These are phyloP conservation scores for Pichia insulana DNA, from an alignment of 805 yeast species.

Conservation along the genomic window DNA sequence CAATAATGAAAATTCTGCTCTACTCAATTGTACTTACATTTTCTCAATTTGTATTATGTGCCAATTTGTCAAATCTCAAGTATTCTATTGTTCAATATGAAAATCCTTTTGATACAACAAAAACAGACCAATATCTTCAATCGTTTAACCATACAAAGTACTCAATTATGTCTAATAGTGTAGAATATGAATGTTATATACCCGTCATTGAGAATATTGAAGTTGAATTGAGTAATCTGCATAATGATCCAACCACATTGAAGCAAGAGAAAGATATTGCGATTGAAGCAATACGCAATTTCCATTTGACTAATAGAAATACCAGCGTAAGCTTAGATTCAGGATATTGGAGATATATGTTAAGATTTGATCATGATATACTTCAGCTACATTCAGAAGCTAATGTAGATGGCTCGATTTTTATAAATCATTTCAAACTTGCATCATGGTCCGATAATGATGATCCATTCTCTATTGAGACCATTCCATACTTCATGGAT, in stretches of 20 bases:
- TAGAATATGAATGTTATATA: conserved; percentile 1
- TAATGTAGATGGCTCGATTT: not conserved
- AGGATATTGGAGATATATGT: conserved; percentile 16
- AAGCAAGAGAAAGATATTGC: conserved; percentile 16
- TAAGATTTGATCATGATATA: conserved; percentile 9
- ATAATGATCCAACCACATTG: conserved; percentile 1
- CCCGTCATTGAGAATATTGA: conserved; percentile 1
- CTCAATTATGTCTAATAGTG: not conserved
- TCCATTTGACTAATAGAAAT: conserved; percentile 5
- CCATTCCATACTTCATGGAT: conserved; percentile 3
- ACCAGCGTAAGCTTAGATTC: conserved; percentile 4
- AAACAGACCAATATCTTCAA: not conserved
- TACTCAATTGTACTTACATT: not conserved
- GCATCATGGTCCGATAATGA: conserved; percentile 8
- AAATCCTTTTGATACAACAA: not conserved
- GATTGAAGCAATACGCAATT: conserved; percentile 12
- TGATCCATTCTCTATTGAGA: not conserved
- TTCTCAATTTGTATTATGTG: not conserved
- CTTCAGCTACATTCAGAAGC: conserved; percentile 11
- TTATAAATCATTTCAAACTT: not conserved
- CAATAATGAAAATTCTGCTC: not conserved
- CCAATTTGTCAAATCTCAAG: not conserved
- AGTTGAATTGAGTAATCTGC: not conserved
- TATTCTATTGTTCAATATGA: conserved; percentile 1
- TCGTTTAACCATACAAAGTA: not conserved